Evolutionary conservation across 2,329 filamentous ascomycete genomes (phyloP).

Genomic region (Pseudogymnoascus sp.): DNA sequence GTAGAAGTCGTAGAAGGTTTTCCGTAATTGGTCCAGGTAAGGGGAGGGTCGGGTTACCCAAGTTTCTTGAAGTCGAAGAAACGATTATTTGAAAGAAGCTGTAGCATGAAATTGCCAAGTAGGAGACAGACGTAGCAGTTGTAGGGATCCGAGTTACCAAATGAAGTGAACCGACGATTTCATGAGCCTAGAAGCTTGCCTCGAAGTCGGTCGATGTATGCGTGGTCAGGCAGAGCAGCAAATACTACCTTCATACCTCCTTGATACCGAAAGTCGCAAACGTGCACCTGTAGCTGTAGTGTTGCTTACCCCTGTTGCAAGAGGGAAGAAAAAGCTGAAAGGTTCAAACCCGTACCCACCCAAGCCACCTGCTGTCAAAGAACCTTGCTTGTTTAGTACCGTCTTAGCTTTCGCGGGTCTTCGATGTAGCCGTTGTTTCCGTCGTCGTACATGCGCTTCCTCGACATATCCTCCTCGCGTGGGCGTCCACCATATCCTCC

Average conservation of each 20-base stretch:
- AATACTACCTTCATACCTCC: slow-evolving; percentile 26
- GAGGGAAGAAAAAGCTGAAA: slow-evolving; percentile 31
- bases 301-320: slow-evolving; percentile 32
- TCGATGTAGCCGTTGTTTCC: slow-evolving; percentile 77
- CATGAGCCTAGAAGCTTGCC: slow-evolving; percentile 10
- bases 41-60: slow-evolving; percentile 19
- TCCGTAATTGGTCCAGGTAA: slow-evolving; percentile 1
- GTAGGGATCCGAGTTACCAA: slow-evolving; percentile 3
- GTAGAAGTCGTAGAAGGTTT: neutral
- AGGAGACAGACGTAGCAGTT: slow-evolving; percentile 7
- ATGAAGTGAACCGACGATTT: neutral
- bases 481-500: slow-evolving; percentile 43
- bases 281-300: slow-evolving; percentile 15
- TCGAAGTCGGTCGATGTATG: neutral
- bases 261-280: slow-evolving; percentile 19
- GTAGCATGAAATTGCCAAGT: neutral
- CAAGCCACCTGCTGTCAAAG: slow-evolving; percentile 29
- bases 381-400: slow-evolving; percentile 44
- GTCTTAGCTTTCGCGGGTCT: slow-evolving; percentile 59
- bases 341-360: slow-evolving; percentile 40
- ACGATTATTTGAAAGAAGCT: neutral
- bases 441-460: slow-evolving; percentile 61
- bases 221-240: slow-evolving; percentile 18
- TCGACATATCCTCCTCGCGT: slow-evolving; percentile 32
- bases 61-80: neutral